Evolutionary conservation across 371 early-diverging fungal species (phyloP).

Genomic region (Massospora cicadina): DNA sequence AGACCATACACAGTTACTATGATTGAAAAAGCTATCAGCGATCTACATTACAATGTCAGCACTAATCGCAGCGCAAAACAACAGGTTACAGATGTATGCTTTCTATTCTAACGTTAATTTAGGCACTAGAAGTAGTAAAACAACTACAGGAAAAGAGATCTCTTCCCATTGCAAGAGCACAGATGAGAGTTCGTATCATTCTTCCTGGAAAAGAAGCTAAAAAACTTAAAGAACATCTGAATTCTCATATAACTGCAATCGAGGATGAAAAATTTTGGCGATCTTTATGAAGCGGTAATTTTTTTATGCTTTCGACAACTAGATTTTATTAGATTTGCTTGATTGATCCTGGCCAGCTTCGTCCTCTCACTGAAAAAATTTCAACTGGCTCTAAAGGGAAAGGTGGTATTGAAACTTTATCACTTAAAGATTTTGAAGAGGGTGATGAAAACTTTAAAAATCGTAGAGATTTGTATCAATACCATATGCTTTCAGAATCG

Average conservation of each 20-base stretch:
- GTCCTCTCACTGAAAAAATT: conserved; percentile 54
- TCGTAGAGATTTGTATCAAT: not conserved
- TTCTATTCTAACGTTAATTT: not conserved
- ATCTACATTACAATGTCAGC: conserved; percentile 78
- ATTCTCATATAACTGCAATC: conserved; percentile 39
- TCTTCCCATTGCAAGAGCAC: conserved; percentile 83
- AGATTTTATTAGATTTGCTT: conserved; percentile 39
- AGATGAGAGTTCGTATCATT: conserved; percentile 70
- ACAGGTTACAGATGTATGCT: conserved; percentile 17
- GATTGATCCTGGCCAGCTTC: conserved; percentile 88
- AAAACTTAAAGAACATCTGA: conserved; percentile 59
- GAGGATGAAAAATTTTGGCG: conserved; percentile 79
- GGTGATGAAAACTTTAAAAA: not conserved
- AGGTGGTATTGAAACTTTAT: conserved; percentile 7
- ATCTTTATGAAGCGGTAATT: conserved; percentile 64
- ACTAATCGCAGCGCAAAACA: conserved; percentile 71
- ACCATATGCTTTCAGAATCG: no score
- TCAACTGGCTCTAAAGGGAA: conserved; percentile 13
- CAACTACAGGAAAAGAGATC: conserved; percentile 70
- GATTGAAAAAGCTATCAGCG: conserved; percentile 92
- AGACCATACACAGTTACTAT: conserved; percentile 89
- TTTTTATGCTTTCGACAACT: conserved; percentile 11
- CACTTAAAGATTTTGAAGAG: conserved; percentile 6
- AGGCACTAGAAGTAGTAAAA: conserved; percentile 56
- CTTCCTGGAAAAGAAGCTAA: conserved; percentile 74